These are phyloP conservation scores for Vicia faba DNA, from an alignment of 306 rosid genomes.

Conservation along the genomic window DNA sequence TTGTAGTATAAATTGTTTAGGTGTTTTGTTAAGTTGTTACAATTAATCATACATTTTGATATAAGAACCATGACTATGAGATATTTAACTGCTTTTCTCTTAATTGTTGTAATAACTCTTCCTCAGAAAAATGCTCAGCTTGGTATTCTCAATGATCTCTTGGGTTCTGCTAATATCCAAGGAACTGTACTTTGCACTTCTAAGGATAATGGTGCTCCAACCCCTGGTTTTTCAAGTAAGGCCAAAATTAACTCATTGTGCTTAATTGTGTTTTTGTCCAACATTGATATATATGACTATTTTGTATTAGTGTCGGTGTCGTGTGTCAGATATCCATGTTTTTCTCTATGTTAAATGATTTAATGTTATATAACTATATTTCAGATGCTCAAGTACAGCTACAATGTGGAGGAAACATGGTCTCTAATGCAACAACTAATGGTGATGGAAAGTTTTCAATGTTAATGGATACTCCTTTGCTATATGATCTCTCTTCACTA, in stretches of 20 bases:
- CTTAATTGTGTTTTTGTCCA: too few relatives aligned
- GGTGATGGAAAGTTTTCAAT: constrained; percentile 39
- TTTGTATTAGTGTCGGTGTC: too few relatives aligned
- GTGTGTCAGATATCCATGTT: too few relatives aligned
- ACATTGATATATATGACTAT: too few relatives aligned
- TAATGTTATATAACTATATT: neutral
- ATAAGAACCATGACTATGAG: constrained; percentile 26
- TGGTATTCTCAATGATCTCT: constrained; percentile 24
- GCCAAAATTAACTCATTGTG: neutral
- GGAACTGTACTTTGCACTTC: constrained; percentile 42
- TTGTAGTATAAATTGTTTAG: constrained; percentile 34
- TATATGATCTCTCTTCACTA: constrained; percentile 35
- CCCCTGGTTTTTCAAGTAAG: constrained; percentile 42
- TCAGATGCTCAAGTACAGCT: constrained; percentile 48
- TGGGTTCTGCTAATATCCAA: constrained; percentile 29
- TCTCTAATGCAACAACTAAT: constrained; percentile 27
- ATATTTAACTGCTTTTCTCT: neutral
- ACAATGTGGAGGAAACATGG: constrained; percentile 36
- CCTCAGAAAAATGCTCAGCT: neutral
- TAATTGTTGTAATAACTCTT: constrained; percentile 2
- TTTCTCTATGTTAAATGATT: too few relatives aligned
- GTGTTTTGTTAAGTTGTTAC: constrained; percentile 5
- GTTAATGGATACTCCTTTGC: constrained; percentile 20
- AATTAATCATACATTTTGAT: neutral
- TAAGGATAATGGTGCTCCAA: constrained; percentile 12